Conservation (phyloP, 441 rosid species). For the Macaranga tanarius region DNA sequence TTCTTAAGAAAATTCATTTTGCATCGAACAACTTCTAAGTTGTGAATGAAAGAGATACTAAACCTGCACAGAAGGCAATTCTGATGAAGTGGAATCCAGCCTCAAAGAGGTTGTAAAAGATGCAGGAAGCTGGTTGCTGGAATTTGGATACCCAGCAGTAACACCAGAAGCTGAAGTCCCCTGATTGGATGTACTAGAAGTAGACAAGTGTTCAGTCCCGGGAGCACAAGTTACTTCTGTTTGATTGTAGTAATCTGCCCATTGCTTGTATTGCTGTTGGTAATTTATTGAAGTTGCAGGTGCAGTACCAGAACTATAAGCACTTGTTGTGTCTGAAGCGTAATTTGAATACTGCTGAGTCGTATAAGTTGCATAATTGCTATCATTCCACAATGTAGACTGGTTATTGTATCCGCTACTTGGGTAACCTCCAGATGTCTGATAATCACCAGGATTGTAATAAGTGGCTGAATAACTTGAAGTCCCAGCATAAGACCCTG, state of each 20-base stretch:
- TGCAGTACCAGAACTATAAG: slow-evolving; percentile 55
- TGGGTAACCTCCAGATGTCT: slow-evolving; percentile 94
- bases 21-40: slow-evolving; percentile 18
- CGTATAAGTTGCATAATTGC: slow-evolving; percentile 62
- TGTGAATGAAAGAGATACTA: slow-evolving; percentile 21
- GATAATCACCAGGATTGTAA: slow-evolving; percentile 99
- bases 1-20: slow-evolving; percentile 4
- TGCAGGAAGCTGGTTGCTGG: slow-evolving; percentile 58
- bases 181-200: slow-evolving; percentile 50
- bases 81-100: slow-evolving; percentile 57
- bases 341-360: slow-evolving; percentile 71
- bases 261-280: slow-evolving; percentile 81
- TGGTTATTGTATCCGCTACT: slow-evolving; percentile 72
- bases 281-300: slow-evolving; percentile 57
- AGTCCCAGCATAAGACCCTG: slow-evolving; percentile 99
- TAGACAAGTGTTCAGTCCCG: slow-evolving; percentile 81
- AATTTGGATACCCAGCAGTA: slow-evolving; percentile 50
- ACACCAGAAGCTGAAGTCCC: slow-evolving; percentile 57
- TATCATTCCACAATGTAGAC: slow-evolving; percentile 59
- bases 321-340: slow-evolving; percentile 48
- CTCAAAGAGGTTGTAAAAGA: slow-evolving; percentile 63
- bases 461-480: slow-evolving; percentile 95
- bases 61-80: slow-evolving; percentile 77
- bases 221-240: slow-evolving; percentile 98
- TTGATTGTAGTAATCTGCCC: slow-evolving; percentile 84